Evolutionary conservation across 345 rosid species (phyloP).

Genomic region (Dipteronia dyeriana): DNA sequence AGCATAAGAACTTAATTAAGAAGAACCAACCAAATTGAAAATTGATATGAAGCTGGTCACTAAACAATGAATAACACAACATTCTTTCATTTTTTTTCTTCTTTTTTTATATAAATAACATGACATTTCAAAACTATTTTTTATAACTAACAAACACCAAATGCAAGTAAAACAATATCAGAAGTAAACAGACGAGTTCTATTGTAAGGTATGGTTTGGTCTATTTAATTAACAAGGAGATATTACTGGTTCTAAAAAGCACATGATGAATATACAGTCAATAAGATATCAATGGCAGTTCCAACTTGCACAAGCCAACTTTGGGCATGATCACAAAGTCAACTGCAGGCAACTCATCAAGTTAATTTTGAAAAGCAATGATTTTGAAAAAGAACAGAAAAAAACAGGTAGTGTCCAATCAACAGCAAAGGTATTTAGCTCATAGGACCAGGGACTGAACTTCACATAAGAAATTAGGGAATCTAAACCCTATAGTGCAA

Average conservation of each 20-base stretch:
- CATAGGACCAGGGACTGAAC: neutral
- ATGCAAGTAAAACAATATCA: neutral
- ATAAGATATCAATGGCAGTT: neutral
- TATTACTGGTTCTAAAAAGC: neutral
- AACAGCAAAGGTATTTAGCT: neutral
- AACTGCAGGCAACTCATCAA: neutral
- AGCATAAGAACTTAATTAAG: neutral
- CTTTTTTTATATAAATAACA: neutral
- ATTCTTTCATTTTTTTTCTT: too few relatives aligned
- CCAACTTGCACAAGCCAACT: neutral
- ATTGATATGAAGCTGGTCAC: neutral
- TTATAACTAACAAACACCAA: neutral
- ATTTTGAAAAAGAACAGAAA: neutral
- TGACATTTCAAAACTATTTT: neutral
- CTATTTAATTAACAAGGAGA: conserved; percentile 4
- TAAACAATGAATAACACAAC: neutral
- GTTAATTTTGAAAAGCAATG: neutral
- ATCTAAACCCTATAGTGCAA: too few relatives aligned
- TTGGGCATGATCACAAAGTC: neutral
- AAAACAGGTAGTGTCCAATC: neutral
- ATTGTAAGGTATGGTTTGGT: neutral
- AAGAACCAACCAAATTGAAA: neutral
- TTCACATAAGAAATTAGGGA: too few relatives aligned
- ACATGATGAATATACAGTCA: neutral
- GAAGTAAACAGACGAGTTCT: neutral